phyloP scores from a whole-genome alignment of 768 basidiomycete species.

The Collybia nuda region DNA sequence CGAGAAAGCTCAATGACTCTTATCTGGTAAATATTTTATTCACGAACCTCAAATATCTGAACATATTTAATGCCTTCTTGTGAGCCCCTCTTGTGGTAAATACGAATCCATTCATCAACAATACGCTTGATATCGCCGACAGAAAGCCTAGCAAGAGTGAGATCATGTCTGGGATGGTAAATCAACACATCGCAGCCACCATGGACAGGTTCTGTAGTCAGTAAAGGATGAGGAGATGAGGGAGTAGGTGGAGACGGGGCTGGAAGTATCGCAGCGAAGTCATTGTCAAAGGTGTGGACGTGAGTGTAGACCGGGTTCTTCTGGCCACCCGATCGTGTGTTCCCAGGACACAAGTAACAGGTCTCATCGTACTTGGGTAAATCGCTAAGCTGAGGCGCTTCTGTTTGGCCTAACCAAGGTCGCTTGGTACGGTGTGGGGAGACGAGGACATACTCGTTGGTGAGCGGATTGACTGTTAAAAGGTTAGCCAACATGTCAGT shows the following conservation, averaged over 20 bases:
- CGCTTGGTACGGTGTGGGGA: slow-evolving; percentile 90
- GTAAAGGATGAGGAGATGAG: slow-evolving; percentile 53
- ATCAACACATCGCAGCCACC: slow-evolving; percentile 88
- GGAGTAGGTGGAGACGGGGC: slow-evolving; percentile 57
- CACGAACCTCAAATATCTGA: slow-evolving; percentile 83
- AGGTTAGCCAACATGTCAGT: background rate
- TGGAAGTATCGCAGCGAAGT: slow-evolving; percentile 79
- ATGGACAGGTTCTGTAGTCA: slow-evolving; percentile 64
- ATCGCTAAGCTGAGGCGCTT: slow-evolving; percentile 50
- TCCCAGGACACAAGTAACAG: slow-evolving; percentile 91
- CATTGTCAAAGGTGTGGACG: slow-evolving; percentile 76
- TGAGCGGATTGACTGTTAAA: slow-evolving; percentile 74
- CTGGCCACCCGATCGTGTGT: slow-evolving; percentile 69
- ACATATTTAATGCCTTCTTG: slow-evolving; percentile 77
- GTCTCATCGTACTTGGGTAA: slow-evolving; percentile 66
- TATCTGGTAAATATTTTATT: background rate
- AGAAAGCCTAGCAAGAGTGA: slow-evolving; percentile 72
- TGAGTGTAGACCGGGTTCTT: slow-evolving; percentile 66
- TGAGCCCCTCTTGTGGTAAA: slow-evolving; percentile 59
- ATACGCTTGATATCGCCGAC: slow-evolving; percentile 59
- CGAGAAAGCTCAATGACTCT: too few relatives aligned
- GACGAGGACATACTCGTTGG: slow-evolving; percentile 73
- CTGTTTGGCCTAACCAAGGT: slow-evolving; percentile 89
- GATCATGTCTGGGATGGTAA: slow-evolving; percentile 84
- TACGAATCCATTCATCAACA: slow-evolving; percentile 69